Evolutionary conservation across 2,329 filamentous ascomycete genomes (phyloP).

Genomic region (Blastomyces parvus): DNA sequence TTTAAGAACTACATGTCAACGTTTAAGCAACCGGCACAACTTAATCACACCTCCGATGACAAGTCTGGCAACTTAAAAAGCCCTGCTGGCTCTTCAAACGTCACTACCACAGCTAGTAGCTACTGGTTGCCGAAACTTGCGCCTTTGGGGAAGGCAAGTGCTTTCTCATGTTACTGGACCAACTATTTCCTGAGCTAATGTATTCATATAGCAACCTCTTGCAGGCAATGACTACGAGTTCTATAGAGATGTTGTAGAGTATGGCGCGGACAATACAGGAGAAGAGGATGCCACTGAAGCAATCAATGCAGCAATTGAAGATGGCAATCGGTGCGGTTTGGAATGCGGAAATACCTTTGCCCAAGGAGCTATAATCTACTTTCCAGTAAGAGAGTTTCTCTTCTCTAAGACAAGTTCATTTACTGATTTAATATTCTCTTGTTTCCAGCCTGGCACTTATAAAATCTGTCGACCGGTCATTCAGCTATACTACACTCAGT

Average conservation of each 20-base stretch:
- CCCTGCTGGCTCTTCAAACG: background rate
- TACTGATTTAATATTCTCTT: background rate
- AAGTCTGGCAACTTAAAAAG: background rate
- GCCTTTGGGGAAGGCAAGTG: background rate
- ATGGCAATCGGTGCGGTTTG: slow-evolving; percentile 67
- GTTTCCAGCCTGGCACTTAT: slow-evolving; percentile 58
- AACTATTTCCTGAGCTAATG: background rate
- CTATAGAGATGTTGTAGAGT: slow-evolving; percentile 7
- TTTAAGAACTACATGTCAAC: background rate
- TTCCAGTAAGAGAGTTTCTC: slow-evolving; percentile 45
- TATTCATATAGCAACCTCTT: slow-evolving; percentile 2
- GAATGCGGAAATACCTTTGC: slow-evolving; percentile 75
- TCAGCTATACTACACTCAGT: slow-evolving; percentile 82
- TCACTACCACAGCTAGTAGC: background rate
- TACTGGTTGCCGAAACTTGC: slow-evolving; percentile 9
- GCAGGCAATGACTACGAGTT: background rate
- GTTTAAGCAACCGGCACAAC: background rate
- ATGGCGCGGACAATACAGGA: slow-evolving; percentile 28
- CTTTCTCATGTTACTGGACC: background rate
- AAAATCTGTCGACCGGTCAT: slow-evolving; percentile 66
- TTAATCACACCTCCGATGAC: background rate
- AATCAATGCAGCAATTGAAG: slow-evolving; percentile 72
- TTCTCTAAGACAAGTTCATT: background rate
- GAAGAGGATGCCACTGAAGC: slow-evolving; percentile 72
- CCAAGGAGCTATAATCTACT: slow-evolving; percentile 80